A percentile compares a stretch with the other conserved stretches of the same genome.
Conservation (phyloP, 1,284 basidiomycete genomes). For the Chalciporus sp. region DNA sequence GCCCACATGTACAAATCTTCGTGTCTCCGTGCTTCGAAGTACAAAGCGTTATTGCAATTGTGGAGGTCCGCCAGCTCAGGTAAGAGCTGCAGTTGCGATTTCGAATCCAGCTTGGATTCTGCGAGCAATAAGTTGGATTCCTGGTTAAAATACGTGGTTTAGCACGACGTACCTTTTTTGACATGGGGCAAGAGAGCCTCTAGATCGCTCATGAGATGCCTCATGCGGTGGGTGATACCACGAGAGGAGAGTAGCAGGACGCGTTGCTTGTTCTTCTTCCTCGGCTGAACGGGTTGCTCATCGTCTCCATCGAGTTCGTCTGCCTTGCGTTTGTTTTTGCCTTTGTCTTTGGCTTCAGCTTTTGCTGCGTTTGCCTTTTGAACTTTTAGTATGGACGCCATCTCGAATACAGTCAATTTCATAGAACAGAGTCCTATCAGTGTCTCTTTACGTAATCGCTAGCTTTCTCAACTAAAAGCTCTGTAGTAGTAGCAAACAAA, state of each 20-base stretch:
- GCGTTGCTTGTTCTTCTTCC: conserved; percentile 80
- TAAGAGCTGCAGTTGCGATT: conserved; percentile 91
- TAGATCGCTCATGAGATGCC: conserved; percentile 96
- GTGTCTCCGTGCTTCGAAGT: conserved; percentile 95
- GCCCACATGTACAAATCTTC: conserved; percentile 98
- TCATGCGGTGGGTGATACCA: conserved; percentile 95
- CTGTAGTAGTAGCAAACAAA: neutral
- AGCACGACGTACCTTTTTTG: conserved; percentile 80
- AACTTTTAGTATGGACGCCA: conserved; percentile 70
- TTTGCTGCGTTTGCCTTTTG: conserved; percentile 61
- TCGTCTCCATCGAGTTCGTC: conserved; percentile 59
- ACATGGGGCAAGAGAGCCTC: conserved; percentile 91
- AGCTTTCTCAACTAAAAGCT: neutral
- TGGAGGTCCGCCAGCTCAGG: conserved; percentile 98
- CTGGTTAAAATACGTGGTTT: neutral
- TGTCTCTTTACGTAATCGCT: conserved; percentile 21
- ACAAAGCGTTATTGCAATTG: conserved; percentile 97
- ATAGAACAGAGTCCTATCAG: neutral
- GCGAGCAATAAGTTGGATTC: conserved; percentile 9
- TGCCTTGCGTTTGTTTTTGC: conserved; percentile 57
- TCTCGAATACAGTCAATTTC: conserved; percentile 27
- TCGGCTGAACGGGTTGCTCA: conserved; percentile 39
- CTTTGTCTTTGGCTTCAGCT: conserved; percentile 46
- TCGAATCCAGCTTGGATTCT: conserved; percentile 98
- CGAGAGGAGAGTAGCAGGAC: conserved; percentile 93